Percentiles rank a stretch among this genome's conserved stretches.
phyloP scores from a whole-genome alignment of 352 stramenopile genomes.

The Globisporangium camurandrum region DNA sequence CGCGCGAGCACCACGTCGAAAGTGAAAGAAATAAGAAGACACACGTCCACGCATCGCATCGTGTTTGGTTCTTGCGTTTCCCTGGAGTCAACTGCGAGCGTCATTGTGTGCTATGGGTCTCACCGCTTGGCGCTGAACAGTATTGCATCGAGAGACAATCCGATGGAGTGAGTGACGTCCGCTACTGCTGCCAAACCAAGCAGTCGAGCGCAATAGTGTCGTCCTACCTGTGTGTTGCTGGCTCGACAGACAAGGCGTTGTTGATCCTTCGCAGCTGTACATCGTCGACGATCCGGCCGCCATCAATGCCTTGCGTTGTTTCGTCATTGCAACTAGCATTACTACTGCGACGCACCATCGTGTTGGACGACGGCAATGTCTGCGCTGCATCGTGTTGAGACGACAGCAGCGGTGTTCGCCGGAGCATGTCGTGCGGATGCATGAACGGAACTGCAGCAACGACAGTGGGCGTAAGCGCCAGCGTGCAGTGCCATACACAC shows the following conservation, averaged over 20 bases:
- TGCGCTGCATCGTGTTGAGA: slow-evolving; percentile 14
- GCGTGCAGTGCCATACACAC: too few relatives aligned
- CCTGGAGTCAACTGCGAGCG: too few relatives aligned
- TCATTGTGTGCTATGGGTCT: too few relatives aligned
- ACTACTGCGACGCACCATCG: slow-evolving; percentile 31
- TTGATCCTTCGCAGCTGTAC: slow-evolving; percentile 57
- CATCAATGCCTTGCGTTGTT: too few relatives aligned
- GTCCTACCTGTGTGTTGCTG: slow-evolving; percentile 10
- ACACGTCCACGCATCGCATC: too few relatives aligned
- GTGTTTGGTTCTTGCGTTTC: too few relatives aligned
- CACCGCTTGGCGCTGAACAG: too few relatives aligned
- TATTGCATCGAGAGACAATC: too few relatives aligned
- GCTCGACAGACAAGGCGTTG: slow-evolving; percentile 35
- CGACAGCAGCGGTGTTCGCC: slow-evolving; percentile 32
- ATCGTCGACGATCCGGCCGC: neutral
- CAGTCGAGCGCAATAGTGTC: neutral
- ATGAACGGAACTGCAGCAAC: slow-evolving; percentile 13
- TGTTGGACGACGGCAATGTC: slow-evolving; percentile 39
- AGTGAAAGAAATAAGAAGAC: neutral
- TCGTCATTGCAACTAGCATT: neutral
- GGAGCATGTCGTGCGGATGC: slow-evolving; percentile 34
- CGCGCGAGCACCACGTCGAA: too few relatives aligned
- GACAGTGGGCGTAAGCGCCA: too few relatives aligned
- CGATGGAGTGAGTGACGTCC: too few relatives aligned
- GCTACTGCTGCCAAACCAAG: neutral